These are phyloP conservation scores for Mycena filopes DNA, from an alignment of 768 basidiomycete genomes.

Conservation along the genomic window DNA sequence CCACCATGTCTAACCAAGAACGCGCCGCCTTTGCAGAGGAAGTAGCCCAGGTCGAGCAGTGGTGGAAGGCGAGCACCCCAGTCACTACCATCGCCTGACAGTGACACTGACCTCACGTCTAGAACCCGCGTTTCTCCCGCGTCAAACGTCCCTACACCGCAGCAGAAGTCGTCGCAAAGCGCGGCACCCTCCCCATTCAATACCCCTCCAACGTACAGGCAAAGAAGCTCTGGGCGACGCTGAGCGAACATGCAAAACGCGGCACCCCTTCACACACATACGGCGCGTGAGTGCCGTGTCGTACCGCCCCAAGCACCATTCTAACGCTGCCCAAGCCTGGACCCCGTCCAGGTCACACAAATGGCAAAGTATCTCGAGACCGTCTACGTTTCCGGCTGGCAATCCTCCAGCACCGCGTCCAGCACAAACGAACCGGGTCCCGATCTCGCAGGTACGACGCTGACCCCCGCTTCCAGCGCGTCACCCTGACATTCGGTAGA, in stretches of 20 bases:
- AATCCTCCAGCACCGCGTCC: conserved; percentile 92
- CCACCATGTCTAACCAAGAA: conserved; percentile 72
- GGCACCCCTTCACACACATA: conserved; percentile 94
- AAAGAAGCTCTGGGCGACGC: conserved; percentile 85
- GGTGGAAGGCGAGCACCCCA: conserved; percentile 83
- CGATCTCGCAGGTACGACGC: conserved; percentile 86
- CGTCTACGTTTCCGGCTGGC: conserved; percentile 98
- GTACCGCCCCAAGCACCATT: not conserved
- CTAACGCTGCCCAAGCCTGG: conserved; percentile 69
- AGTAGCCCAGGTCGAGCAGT: conserved; percentile 86
- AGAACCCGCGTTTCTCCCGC: conserved; percentile 89
- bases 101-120: conserved; percentile 22
- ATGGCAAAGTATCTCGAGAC: conserved; percentile 99
- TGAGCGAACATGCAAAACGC: conserved; percentile 79
- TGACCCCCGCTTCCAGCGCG: not conserved
- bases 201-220: conserved; percentile 89
- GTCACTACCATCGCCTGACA: not conserved
- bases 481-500: conserved; percentile 55
- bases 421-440: conserved; percentile 97
- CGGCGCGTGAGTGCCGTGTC: conserved; percentile 82
- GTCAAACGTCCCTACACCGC: conserved; percentile 94
- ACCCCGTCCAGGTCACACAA: conserved; percentile 97
- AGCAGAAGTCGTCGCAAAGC: conserved; percentile 91
- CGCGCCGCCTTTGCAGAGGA: conserved; percentile 79
- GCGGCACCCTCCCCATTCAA: conserved; percentile 85